phyloP scores from a whole-genome alignment of 225 moss, liverwort and hornwort genomes.

The Thuidium tamariscinum region DNA sequence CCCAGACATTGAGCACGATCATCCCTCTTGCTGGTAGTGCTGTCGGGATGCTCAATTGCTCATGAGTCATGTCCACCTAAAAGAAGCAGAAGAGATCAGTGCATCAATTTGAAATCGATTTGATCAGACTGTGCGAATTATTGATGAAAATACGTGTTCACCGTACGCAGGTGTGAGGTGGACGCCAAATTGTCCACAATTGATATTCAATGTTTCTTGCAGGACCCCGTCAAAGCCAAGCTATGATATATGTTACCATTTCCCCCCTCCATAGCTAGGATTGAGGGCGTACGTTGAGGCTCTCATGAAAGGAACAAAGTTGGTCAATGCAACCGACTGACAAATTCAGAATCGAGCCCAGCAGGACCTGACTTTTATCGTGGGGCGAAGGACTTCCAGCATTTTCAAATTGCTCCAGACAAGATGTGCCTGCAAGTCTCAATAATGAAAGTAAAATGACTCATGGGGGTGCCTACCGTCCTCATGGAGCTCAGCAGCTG shows the following conservation, averaged over 20 bases:
- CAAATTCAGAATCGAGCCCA: not conserved
- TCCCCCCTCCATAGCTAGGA: not conserved
- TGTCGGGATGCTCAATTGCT: not conserved
- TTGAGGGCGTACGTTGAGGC: conserved; percentile 18
- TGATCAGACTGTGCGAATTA: not conserved
- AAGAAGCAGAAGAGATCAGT: not conserved
- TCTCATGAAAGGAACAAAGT: conserved; percentile 40
- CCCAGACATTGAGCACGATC: conserved; percentile 19
- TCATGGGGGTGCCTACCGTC: not conserved
- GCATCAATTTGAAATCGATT: not conserved
- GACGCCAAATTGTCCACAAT: not conserved
- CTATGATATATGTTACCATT: not conserved
- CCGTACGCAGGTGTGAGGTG: not conserved
- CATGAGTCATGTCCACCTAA: not conserved
- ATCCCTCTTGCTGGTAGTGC: not conserved
- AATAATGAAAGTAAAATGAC: not conserved
- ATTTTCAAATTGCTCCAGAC: not conserved
- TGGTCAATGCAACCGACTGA: conserved; percentile 34
- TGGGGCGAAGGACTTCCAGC: not conserved
- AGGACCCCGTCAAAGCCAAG: not conserved
- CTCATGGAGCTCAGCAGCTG: not conserved
- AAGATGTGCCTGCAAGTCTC: not conserved
- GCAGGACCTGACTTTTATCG: not conserved
- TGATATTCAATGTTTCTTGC: not conserved
- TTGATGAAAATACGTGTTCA: not conserved